Percentiles rank a stretch among this genome's conserved stretches.
Evolutionary conservation across 176 grass and related monocot species (phyloP).

Genomic region (Cenchrus purpureus): DNA sequence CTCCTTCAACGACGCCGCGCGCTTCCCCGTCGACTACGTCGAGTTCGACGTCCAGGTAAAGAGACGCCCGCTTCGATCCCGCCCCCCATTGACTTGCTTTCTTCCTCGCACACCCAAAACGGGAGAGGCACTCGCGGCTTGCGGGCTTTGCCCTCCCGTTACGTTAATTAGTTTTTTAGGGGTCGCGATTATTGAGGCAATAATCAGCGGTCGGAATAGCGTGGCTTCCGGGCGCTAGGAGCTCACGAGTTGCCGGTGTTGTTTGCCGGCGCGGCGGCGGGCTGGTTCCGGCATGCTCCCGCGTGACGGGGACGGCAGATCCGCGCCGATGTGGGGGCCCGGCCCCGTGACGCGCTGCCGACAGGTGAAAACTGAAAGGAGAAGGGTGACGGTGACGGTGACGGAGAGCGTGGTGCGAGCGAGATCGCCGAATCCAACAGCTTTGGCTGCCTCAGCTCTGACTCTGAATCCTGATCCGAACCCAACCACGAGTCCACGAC

Average conservation of each 20-base stretch:
- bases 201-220: too few relatives aligned
- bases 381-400: too few relatives aligned
- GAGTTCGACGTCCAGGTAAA: conserved; percentile 95
- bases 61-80: too few relatives aligned
- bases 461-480: neutral
- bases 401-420: neutral
- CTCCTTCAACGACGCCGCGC: conserved; percentile 86
- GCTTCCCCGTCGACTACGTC: conserved; percentile 82
- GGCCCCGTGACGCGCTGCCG: neutral
- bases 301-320: conserved; percentile 19
- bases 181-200: too few relatives aligned
- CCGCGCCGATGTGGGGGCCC: neutral
- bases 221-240: too few relatives aligned
- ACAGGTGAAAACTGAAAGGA: neutral
- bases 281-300: neutral
- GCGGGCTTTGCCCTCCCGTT: too few relatives aligned
- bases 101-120: too few relatives aligned
- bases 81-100: too few relatives aligned
- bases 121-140: too few relatives aligned
- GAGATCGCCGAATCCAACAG: neutral
- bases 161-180: too few relatives aligned
- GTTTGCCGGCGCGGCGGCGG: neutral
- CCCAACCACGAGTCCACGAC: neutral
- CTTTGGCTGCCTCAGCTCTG: neutral
- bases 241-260: too few relatives aligned